Evolutionary conservation across 192 early-diverging fungal species (phyloP).

Genomic region (Glomus cerebriforme): DNA sequence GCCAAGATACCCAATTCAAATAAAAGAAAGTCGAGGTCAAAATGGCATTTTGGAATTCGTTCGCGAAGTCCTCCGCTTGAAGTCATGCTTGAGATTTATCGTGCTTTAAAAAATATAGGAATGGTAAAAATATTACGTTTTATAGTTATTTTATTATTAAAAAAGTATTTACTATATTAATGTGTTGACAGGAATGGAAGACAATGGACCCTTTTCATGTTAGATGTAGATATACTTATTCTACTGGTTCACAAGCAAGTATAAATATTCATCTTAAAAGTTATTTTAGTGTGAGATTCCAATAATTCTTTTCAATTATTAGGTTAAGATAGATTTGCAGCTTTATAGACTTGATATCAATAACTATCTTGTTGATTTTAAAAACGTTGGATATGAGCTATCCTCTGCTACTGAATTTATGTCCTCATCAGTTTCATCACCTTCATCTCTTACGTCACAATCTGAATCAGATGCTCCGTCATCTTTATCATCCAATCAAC

Average conservation of each 20-base stretch:
- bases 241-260: conserved; percentile 24
- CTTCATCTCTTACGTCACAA: background rate
- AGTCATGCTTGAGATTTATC: conserved; percentile 97
- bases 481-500: conserved; percentile 33
- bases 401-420: conserved; percentile 39
- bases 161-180: background rate
- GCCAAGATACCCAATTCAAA: conserved; percentile 24
- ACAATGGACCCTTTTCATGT: conserved; percentile 87
- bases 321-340: conserved; percentile 93
- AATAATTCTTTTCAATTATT: conserved; percentile 25
- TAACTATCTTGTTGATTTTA: conserved; percentile 97
- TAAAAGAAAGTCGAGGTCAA: conserved; percentile 58
- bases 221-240: conserved; percentile 66
- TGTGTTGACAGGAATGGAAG: conserved; percentile 74
- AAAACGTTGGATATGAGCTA: conserved; percentile 64
- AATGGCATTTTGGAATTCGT: conserved; percentile 99
- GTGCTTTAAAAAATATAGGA: conserved; percentile 82
- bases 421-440: conserved; percentile 35
- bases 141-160: background rate
- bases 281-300: conserved; percentile 30
- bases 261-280: background rate
- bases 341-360: conserved; percentile 89
- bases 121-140: conserved; percentile 62
- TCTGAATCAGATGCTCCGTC: conserved; percentile 10
- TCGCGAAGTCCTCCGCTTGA: conserved; percentile 87